Evolutionary conservation across 768 basidiomycete genomes (phyloP).

Genomic region (Pleurotus pulmonarius): DNA sequence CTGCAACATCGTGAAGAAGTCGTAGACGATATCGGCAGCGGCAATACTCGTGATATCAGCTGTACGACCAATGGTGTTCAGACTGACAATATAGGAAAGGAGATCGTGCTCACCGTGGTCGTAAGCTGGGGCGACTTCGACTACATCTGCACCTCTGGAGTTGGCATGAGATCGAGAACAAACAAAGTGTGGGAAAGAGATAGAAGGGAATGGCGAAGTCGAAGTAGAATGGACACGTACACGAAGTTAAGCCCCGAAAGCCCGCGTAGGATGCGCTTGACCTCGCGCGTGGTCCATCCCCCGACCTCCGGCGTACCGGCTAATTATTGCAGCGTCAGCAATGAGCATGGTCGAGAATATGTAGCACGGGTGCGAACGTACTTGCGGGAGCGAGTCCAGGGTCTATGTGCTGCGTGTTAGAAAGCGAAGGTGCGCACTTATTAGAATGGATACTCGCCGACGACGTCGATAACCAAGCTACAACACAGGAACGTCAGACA

Average conservation of each 20-base stretch:
- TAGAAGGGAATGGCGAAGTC: too few relatives aligned
- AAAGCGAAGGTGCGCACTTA: not conserved
- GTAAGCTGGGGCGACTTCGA: slow-evolving; percentile 52
- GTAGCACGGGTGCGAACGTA: slow-evolving; percentile 23
- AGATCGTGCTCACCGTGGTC: slow-evolving; percentile 34
- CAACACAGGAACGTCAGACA: not conserved
- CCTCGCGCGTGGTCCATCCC: slow-evolving; percentile 63
- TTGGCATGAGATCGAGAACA: not conserved
- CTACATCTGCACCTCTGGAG: slow-evolving; percentile 44
- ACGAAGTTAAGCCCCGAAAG: slow-evolving; percentile 58
- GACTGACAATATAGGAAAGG: not conserved
- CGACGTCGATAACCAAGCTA: slow-evolving; percentile 59
- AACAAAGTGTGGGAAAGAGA: not conserved
- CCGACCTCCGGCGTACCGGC: slow-evolving; percentile 33
- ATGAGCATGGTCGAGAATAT: not conserved
- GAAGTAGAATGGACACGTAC: slow-evolving; percentile 26
- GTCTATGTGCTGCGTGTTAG: slow-evolving; percentile 27
- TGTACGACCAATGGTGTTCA: slow-evolving; percentile 21
- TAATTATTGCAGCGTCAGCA: not conserved
- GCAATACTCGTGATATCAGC: slow-evolving; percentile 63
- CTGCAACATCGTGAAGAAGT: slow-evolving; percentile 12
- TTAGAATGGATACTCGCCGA: slow-evolving; percentile 30
- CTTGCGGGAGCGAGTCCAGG: slow-evolving; percentile 61
- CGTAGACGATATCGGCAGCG: slow-evolving; percentile 48
- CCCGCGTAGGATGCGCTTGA: slow-evolving; percentile 60